Percentiles rank a stretch among this genome's conserved stretches.
Conservation (phyloP, 805 yeast species). For the Ogataea naganishii region DNA sequence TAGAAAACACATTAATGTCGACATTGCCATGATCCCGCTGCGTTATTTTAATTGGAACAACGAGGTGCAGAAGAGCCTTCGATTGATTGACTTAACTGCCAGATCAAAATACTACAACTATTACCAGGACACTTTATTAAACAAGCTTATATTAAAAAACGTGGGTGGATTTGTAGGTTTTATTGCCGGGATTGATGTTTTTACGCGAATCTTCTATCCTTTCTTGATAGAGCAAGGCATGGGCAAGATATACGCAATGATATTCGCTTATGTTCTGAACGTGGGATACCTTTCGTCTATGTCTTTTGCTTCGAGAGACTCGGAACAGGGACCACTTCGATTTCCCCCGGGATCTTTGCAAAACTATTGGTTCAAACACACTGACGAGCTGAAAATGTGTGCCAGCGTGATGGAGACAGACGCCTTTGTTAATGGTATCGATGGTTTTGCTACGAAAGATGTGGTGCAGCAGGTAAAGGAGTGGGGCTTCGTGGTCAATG, state of each 20-base stretch:
- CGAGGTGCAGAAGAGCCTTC: conserved; percentile 46
- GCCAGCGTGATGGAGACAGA: conserved; percentile 61
- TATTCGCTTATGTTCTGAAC: conserved; percentile 39
- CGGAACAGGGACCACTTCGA: conserved; percentile 42
- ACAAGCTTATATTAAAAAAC: conserved; percentile 28
- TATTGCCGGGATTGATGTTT: conserved; percentile 37
- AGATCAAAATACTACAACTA: conserved; percentile 44
- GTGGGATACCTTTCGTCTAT: conserved; percentile 34
- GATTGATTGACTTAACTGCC: conserved; percentile 50
- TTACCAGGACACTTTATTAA: conserved; percentile 17
- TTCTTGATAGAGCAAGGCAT: conserved; percentile 27
- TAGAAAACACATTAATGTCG: conserved; percentile 21
- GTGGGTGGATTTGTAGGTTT: conserved; percentile 33
- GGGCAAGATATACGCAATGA: conserved; percentile 35
- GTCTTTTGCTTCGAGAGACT: conserved; percentile 38
- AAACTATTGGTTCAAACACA: conserved; percentile 52
- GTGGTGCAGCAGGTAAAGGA: conserved; percentile 23
- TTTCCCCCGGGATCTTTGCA: conserved; percentile 64
- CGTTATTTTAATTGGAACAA: conserved; percentile 50
- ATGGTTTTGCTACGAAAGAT: conserved; percentile 27
- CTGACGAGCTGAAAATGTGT: conserved; percentile 62
- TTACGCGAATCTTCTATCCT: conserved; percentile 29
- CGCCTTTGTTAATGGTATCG: conserved; percentile 37
- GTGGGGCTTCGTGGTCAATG: conserved; percentile 31
- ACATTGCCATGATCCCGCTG: conserved; percentile 52